Base-by-base conservation (phyloP, 805 yeast species). In the Komagataella phaffii region DNA sequence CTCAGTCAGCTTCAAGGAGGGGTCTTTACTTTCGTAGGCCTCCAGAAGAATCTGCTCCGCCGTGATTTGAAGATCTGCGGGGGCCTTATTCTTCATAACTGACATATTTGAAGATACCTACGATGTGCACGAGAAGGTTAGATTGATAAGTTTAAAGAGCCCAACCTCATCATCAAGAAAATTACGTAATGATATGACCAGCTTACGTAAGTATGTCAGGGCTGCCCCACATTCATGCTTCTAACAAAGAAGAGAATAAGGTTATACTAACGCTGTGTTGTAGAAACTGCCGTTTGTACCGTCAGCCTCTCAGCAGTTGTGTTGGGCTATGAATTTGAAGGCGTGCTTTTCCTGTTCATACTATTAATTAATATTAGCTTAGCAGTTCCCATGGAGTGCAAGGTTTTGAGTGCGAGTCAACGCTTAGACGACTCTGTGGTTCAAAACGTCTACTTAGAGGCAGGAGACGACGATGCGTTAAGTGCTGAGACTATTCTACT, bases 401-500 rank as follows among this genome's bases (percentile, higher is more conserved):
- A 24, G 8, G 36, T 24, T 24, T 24, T 24, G 10, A 62, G 3
- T 18, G n/a, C 46, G 44, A 17, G 23, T 17, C 72, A 69, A 50
- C 66, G 64, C 3, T 75, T 88, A 55, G 73, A 73, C 10, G 85
- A 85, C 17, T 61, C 64, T n/a, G 68, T 88, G 52, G 58, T 60
- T 6, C 77, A 75, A 53, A 86, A 83, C 58, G 66, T 75, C 50
- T 86, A 86, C 58, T 69, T 86, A 52, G 83, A 81, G 49, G 77
- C 76, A 53, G 74, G 77, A 50, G 62, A 67, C 23, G 36, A 49
- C 2, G 50, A 55, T 23, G 67, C 71, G 2, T 53, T 66, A 49
- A 72, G 71, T 24, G 86, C 81, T 55, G 90, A 85, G 60, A 77
- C 89, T 0, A 63, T 91, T 6, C 61, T 91, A 12, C 66, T 86